These are phyloP conservation scores for Hypoxylon sp. DNA, from an alignment of 2,329 filamentous ascomycete species.

Conservation along the genomic window DNA sequence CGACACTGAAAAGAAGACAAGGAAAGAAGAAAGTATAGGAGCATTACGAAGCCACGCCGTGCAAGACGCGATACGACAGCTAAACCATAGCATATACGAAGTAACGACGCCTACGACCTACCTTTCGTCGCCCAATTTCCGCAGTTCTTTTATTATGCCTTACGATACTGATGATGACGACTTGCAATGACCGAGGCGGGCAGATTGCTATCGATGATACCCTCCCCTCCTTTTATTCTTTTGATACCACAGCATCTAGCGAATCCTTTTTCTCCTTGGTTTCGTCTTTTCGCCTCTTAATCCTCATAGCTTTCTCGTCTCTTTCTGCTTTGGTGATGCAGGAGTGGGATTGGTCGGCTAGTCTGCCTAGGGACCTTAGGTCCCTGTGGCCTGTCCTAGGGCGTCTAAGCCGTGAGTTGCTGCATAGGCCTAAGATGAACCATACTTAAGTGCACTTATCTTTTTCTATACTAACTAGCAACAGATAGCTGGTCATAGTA, in stretches of 20 bases:
- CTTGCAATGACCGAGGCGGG: slow-evolving; percentile 14
- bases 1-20: too few relatives aligned
- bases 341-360: too few relatives aligned
- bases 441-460: too few relatives aligned
- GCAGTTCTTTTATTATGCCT: neutral
- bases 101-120: slow-evolving; percentile 17
- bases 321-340: neutral
- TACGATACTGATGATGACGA: slow-evolving; percentile 29
- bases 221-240: slow-evolving; percentile 8
- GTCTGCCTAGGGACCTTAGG: too few relatives aligned
- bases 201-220: slow-evolving; percentile 35
- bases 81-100: slow-evolving; percentile 11
- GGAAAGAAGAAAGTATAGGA: neutral
- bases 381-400: too few relatives aligned
- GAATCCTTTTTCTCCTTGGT: slow-evolving; percentile 17
- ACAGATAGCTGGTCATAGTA: too few relatives aligned
- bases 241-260: slow-evolving; percentile 23
- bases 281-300: neutral
- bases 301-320: neutral
- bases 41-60: slow-evolving; percentile 11
- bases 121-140: neutral
- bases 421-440: too few relatives aligned
- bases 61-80: slow-evolving; percentile 7
- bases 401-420: too few relatives aligned
- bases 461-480: too few relatives aligned